Conservation (phyloP, 176 grass and related monocot genomes). For the Paspalum vaginatum region DNA sequence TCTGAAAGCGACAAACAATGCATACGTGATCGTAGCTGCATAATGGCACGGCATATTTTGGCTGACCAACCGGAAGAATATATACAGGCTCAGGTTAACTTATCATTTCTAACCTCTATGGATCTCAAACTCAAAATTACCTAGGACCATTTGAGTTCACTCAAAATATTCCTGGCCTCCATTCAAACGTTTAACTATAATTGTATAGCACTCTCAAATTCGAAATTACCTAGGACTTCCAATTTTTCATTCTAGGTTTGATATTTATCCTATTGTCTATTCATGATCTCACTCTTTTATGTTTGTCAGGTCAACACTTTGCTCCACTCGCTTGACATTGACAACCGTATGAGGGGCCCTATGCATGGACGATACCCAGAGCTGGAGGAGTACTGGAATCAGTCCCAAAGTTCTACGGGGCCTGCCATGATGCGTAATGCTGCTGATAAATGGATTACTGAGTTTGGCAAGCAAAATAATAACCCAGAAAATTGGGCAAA, state of each 20-base stretch:
- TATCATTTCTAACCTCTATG: constrained; percentile 16
- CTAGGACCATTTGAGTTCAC: constrained; percentile 1
- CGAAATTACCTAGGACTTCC: not conserved
- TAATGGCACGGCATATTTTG: constrained; percentile 97
- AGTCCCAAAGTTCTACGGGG: constrained; percentile 72
- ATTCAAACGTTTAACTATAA: constrained; percentile 15
- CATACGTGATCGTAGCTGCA: constrained; percentile 97
- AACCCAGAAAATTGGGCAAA: constrained; percentile 85
- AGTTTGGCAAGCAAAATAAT: constrained; percentile 76
- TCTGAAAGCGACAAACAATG: constrained; percentile 95
- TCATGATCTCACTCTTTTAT: constrained; percentile 41
- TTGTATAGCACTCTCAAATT: not conserved
- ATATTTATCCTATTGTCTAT: not conserved
- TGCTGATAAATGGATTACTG: constrained; percentile 85
- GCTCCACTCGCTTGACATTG: constrained; percentile 93
- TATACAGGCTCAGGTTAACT: constrained; percentile 84
- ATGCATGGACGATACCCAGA: constrained; percentile 72
- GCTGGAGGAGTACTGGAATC: constrained; percentile 95
- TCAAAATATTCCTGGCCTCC: constrained; percentile 30
- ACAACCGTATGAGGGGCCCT: constrained; percentile 72
- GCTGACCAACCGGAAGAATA: constrained; percentile 95
- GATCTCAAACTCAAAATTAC: constrained; percentile 6
- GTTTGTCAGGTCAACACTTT: constrained; percentile 83
- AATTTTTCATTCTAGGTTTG: constrained; percentile 20
- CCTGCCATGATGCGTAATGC: constrained; percentile 71